Evolutionary conservation across 2,329 filamentous ascomycete genomes (phyloP).

Genomic region (Dichotomopilus funicola): DNA sequence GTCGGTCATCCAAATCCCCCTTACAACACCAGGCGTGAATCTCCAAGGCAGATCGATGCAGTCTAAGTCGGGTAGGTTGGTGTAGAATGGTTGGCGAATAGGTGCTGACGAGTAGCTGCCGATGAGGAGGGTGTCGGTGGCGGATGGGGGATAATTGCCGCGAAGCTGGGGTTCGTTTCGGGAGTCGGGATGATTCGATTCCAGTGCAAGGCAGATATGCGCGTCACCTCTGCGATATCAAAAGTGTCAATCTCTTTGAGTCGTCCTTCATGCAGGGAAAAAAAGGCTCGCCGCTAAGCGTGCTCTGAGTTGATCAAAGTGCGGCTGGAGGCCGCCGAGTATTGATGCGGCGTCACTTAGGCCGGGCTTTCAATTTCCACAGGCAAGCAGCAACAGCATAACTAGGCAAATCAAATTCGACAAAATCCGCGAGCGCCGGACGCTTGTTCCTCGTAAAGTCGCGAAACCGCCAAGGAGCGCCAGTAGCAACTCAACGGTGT

Average conservation of each 20-base stretch:
- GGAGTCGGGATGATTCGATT: slow-evolving; percentile 1
- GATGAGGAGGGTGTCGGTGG: neutral
- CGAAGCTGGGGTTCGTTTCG: neutral
- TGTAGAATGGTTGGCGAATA: neutral
- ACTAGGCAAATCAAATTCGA: no score
- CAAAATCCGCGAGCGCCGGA: no score
- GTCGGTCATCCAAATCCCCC: neutral
- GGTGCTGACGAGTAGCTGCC: neutral
- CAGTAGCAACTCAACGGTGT: no score
- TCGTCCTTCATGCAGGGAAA: no score
- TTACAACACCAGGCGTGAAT: neutral
- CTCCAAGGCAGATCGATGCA: neutral
- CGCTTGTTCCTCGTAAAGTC: no score
- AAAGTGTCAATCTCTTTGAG: neutral
- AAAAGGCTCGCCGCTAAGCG: no score
- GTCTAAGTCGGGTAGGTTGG: neutral
- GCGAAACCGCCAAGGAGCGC: no score
- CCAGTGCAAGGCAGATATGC: slow-evolving; percentile 4
- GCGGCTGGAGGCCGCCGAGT: no score
- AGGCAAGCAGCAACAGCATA: no score
- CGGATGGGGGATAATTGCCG: neutral
- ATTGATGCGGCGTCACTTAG: no score
- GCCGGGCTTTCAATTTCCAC: no score
- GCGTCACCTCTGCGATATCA: slow-evolving; percentile 3
- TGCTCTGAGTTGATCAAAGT: no score